Base-by-base conservation (phyloP, 371 early-diverging fungal species). In the Agmasoma carcini region DNA sequence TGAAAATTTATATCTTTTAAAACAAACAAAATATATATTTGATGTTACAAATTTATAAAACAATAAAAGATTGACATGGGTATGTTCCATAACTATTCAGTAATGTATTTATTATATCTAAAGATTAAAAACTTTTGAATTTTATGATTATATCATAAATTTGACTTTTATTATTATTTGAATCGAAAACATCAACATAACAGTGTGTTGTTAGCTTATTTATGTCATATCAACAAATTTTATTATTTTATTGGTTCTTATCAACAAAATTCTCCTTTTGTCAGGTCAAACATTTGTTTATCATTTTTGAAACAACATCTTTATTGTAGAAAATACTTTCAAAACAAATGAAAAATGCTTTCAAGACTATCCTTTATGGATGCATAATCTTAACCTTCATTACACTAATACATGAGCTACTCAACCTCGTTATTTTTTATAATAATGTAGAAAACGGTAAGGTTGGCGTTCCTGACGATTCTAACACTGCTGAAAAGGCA, bases 311-410 rank as follows among this genome's bases (percentile, higher is more conserved):
- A n/a, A 17, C 37, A 52, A 22, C 34, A 19, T 19, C 17, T 23
- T 36, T 37, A 57, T 15, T 27, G 30, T 29, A 19, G 41, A 2
- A 0, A 14, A 4, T 36, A 48, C 45, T 48, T 26, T 46, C 30
- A 37, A 47, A 34, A 26, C 19, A 20, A 15, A 63, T 63, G 64
- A 63, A 63, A 34, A 40, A 30, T 26, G 25, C 39, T 34, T 36
- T 31, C 6, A 51, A 31, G 7, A 38, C 33, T n/a, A 17, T 37
- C 14, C 19, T 65, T 27, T 55, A 39, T 38, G 5, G 22, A 25
- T 29, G 40, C 23, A 57, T 66, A 47, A 12, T 27, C 3, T 17
- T 57, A 11, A 66, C 66, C 27, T 51, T 60, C 11, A 26, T 47
- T 29, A 40, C 43, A 1, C 27, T 51, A 17, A 9, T 33, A 15